A percentile compares a stretch with the other conserved stretches of the same genome.
These are phyloP conservation scores for Wickerhamiella lipophila DNA, from an alignment of 805 yeast genomes.

Conservation along the genomic window DNA sequence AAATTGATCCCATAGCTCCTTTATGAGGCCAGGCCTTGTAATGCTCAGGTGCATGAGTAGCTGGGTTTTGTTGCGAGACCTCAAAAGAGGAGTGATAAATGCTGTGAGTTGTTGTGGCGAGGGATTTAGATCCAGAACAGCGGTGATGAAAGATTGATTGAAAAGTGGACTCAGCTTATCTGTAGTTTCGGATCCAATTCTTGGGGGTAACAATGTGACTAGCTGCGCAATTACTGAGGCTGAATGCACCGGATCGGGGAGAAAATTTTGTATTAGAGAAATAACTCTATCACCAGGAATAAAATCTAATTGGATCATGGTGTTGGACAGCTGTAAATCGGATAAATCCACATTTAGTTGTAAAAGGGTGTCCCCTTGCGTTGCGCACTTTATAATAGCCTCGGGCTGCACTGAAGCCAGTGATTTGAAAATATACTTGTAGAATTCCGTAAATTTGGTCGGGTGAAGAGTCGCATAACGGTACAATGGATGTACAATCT, in stretches of 20 bases:
- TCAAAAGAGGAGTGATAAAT: background rate
- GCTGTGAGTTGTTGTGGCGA: background rate
- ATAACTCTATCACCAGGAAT: background rate
- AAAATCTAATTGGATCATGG: background rate
- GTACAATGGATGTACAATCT: constrained; percentile 1
- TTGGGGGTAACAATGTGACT: background rate
- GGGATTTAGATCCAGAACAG: background rate
- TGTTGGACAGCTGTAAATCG: background rate
- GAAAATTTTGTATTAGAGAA: background rate
- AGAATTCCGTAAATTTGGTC: background rate
- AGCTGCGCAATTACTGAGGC: constrained; percentile 1
- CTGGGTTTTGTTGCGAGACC: background rate
- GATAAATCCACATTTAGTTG: background rate
- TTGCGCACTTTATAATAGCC: background rate
- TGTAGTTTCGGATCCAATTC: background rate
- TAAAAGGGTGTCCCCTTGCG: constrained; percentile 1
- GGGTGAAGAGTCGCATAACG: background rate
- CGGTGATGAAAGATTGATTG: background rate
- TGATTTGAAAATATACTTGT: background rate
- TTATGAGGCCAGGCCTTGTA: constrained; percentile 1
- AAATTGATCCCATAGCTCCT: constrained; percentile 16
- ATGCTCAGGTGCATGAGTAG: background rate
- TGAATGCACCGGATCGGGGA: background rate
- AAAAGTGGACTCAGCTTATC: background rate
- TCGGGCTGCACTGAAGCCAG: background rate